Evolutionary conservation across 306 rosid species (phyloP).

Genomic region (Quercus dentata): DNA sequence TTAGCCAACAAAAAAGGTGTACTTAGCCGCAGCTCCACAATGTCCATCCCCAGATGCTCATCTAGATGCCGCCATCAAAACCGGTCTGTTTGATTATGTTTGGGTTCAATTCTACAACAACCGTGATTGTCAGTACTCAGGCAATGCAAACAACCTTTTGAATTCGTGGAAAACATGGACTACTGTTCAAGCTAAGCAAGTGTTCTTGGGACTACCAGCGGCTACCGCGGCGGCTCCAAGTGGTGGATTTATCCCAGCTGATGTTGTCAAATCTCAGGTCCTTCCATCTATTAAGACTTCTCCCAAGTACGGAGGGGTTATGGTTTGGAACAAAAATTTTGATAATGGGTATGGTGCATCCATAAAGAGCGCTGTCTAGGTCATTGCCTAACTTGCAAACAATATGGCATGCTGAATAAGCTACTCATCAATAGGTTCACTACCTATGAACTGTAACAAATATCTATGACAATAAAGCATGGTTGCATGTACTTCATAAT

Average conservation of each 20-base stretch:
- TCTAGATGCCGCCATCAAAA: conserved; percentile 36
- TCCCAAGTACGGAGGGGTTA: conserved; percentile 59
- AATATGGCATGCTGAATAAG: too few species aligned
- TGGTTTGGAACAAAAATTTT: conserved; percentile 48
- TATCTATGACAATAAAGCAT: too few species aligned
- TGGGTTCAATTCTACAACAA: conserved; percentile 87
- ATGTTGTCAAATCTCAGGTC: conserved; percentile 22
- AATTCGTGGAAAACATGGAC: conserved; percentile 62
- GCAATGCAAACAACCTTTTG: conserved; percentile 30
- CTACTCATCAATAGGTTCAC: too few species aligned
- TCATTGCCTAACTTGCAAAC: too few species aligned
- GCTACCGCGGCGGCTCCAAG: conserved; percentile 47
- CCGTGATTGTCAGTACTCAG: conserved; percentile 40
- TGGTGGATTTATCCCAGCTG: conserved; percentile 48
- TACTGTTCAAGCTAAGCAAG: conserved; percentile 25
- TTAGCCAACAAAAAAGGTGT: conserved; percentile 20
- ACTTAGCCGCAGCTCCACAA: conserved; percentile 61
- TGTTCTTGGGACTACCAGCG: conserved; percentile 70
- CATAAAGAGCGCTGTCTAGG: conserved; percentile 13
- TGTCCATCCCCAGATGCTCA: conserved; percentile 48
- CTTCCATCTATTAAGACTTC: conserved; percentile 47
- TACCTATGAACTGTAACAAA: too few species aligned
- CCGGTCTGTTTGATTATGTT: conserved; percentile 53
- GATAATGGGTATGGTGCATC: conserved; percentile 37
- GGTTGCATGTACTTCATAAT: too few species aligned